These are phyloP conservation scores for Cymbopogon flexuosus DNA, from an alignment of 202 grass and related monocot genomes.

Conservation along the genomic window DNA sequence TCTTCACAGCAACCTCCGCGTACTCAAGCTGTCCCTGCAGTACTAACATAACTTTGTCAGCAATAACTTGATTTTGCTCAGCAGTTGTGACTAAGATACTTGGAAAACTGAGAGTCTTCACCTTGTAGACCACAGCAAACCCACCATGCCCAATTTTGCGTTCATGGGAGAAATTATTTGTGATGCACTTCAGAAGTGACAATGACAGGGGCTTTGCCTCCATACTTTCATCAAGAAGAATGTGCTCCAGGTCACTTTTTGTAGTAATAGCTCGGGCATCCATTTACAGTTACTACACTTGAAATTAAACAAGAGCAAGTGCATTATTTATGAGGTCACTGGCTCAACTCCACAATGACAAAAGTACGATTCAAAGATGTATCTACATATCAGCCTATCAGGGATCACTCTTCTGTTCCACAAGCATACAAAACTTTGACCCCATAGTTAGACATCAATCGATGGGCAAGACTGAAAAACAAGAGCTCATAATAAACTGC, in stretches of 20 bases:
- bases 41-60: not conserved
- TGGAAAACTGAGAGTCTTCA: not conserved
- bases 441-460: not conserved
- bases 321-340: not conserved
- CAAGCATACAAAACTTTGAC: not conserved
- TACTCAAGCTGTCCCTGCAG: not conserved
- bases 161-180: not conserved
- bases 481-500: not conserved
- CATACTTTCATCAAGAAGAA: too few species aligned
- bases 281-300: not conserved
- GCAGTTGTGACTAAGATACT: not conserved
- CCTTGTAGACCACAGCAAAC: constrained; percentile 14
- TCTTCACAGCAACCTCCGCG: not conserved
- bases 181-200: not conserved
- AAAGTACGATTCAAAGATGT: not conserved
- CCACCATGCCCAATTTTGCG: not conserved
- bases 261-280: not conserved
- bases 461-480: not conserved
- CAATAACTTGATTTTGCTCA: not conserved
- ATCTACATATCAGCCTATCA: not conserved
- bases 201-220: too few species aligned
- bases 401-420: not conserved
- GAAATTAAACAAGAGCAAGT: not conserved
- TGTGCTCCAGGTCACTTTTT: too few species aligned
- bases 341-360: not conserved